These are phyloP conservation scores for Fusarium mexicanum DNA, from an alignment of 2,329 filamentous ascomycete species.

Conservation along the genomic window DNA sequence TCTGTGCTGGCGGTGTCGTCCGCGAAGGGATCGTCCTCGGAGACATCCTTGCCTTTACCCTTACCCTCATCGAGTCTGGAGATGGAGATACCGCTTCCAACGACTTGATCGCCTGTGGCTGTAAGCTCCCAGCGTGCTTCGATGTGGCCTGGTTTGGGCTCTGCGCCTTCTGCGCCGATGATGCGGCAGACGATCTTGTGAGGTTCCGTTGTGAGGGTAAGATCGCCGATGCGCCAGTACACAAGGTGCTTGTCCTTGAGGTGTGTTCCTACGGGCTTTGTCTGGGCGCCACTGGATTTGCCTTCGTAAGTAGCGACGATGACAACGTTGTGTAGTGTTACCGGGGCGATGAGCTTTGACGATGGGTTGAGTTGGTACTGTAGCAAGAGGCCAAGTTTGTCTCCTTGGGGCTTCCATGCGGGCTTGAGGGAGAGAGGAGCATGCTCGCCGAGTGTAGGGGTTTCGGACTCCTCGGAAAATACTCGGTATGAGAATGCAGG, in stretches of 20 bases:
- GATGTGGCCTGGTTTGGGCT: slow-evolving; percentile 77
- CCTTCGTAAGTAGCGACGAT: slow-evolving; percentile 78
- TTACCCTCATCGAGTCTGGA: slow-evolving; percentile 61
- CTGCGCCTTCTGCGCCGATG: slow-evolving; percentile 73
- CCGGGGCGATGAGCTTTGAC: slow-evolving; percentile 56
- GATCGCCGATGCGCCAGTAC: slow-evolving; percentile 82
- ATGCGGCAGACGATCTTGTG: slow-evolving; percentile 88
- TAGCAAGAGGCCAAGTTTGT: slow-evolving; percentile 86
- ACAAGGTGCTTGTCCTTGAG: slow-evolving; percentile 79
- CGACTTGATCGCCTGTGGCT: slow-evolving; percentile 53
- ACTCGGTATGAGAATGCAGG: slow-evolving; percentile 95
- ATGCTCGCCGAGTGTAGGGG: slow-evolving; percentile 58
- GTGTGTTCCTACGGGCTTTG: slow-evolving; percentile 83
- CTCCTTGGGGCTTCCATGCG: slow-evolving; percentile 83
- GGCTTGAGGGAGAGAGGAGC: slow-evolving; percentile 79
- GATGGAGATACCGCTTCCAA: slow-evolving; percentile 72
- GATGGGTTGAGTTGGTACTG: slow-evolving; percentile 85
- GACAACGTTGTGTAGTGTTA: slow-evolving; percentile 74
- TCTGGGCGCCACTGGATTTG: slow-evolving; percentile 73
- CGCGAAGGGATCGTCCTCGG: slow-evolving; percentile 74
- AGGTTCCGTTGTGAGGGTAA: slow-evolving; percentile 72
- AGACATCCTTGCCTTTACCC: slow-evolving; percentile 62
- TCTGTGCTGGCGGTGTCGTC: slow-evolving; percentile 52
- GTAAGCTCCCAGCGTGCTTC: slow-evolving; percentile 83
- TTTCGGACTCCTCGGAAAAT: slow-evolving; percentile 71